phyloP scores from a whole-genome alignment of 495 filamentous ascomycete species.

The Aeminium ludgeri region DNA sequence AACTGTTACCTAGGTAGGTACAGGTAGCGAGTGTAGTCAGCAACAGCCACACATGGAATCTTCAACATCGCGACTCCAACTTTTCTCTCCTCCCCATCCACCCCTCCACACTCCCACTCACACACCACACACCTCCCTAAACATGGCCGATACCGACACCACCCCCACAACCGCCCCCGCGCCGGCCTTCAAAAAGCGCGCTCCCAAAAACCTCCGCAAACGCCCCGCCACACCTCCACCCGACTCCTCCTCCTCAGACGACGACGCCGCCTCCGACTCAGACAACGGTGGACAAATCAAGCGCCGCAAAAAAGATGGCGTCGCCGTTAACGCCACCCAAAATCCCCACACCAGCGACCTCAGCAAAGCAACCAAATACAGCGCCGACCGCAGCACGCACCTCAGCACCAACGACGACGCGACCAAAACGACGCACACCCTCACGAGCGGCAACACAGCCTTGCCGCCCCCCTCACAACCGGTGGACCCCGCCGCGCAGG shows the following conservation, averaged over 20 bases:
- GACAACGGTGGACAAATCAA: constrained; percentile 52
- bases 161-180: too few species aligned
- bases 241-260: constrained; percentile 32
- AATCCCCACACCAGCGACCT: constrained; percentile 32
- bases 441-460: constrained; percentile 44
- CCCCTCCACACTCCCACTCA: neutral
- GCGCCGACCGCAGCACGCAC: constrained; percentile 38
- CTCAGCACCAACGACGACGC: constrained; percentile 65
- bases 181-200: constrained; percentile 74
- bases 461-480: too few species aligned
- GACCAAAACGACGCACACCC: constrained; percentile 88
- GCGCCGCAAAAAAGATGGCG: constrained; percentile 46
- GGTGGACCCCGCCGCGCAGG: constrained; percentile 35
- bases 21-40: too few species aligned
- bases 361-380: constrained; percentile 31
- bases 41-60: too few species aligned
- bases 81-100: neutral
- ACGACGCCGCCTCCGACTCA: constrained; percentile 48
- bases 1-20: too few species aligned
- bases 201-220: constrained; percentile 65
- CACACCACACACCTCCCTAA: neutral
- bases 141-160: constrained; percentile 16
- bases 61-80: neutral
- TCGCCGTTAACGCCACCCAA: constrained; percentile 38
- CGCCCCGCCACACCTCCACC: constrained; percentile 66